These are phyloP conservation scores for Aspergillus indologenus DNA, from an alignment of 495 filamentous ascomycete genomes.

Conservation along the genomic window DNA sequence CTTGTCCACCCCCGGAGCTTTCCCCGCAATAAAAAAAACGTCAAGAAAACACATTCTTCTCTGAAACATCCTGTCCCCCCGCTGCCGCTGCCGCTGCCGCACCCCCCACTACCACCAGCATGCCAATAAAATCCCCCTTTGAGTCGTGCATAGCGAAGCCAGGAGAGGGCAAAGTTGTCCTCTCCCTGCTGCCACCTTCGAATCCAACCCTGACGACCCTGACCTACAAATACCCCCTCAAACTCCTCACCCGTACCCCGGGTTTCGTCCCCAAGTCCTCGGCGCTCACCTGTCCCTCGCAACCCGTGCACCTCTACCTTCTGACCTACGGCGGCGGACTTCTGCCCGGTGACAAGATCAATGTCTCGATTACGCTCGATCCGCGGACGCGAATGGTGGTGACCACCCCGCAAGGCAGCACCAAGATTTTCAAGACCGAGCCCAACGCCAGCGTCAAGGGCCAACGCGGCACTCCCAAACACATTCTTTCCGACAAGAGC, in stretches of 20 bases:
- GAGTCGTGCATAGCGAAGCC: conserved; percentile 65
- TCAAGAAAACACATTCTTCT: background rate
- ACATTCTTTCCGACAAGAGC: conserved; percentile 48
- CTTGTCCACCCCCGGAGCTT: background rate
- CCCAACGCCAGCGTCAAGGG: conserved; percentile 36
- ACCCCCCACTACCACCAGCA: conserved; percentile 16
- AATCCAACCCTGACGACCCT: conserved; percentile 70
- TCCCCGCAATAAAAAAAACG: conserved; percentile 2
- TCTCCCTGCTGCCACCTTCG: conserved; percentile 67
- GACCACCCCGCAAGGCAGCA: conserved; percentile 85
- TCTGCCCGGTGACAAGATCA: conserved; percentile 77
- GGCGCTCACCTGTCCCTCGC: conserved; percentile 27
- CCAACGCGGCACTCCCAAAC: conserved; percentile 28
- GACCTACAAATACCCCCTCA: conserved; percentile 90
- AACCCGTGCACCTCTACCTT: conserved; percentile 69
- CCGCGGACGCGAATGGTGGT: conserved; percentile 67
- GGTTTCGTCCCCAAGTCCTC: conserved; percentile 42
- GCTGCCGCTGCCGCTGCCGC: background rate
- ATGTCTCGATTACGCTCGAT: conserved; percentile 66
- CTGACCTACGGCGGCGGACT: conserved; percentile 95
- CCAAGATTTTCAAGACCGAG: conserved; percentile 86
- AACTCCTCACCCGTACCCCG: conserved; percentile 69
- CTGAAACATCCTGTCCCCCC: background rate
- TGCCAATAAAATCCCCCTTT: conserved; percentile 58
- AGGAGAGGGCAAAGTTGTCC: conserved; percentile 74